These are phyloP conservation scores for Vicia villosa DNA, from an alignment of 306 rosid species.

Conservation along the genomic window DNA sequence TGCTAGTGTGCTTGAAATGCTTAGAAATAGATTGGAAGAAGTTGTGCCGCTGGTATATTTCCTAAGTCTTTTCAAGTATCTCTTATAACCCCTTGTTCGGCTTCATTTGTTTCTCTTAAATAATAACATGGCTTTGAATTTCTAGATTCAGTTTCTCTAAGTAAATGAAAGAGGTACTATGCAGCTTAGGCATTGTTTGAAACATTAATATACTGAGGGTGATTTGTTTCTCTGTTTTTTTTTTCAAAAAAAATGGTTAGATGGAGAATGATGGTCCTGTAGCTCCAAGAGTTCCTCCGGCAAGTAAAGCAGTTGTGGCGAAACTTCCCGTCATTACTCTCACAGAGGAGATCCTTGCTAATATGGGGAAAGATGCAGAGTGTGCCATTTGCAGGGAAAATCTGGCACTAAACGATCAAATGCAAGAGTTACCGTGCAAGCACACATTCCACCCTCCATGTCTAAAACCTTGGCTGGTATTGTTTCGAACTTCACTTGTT, in stretches of 20 bases:
- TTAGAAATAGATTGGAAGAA: conserved; percentile 64
- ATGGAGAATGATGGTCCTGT: conserved; percentile 51
- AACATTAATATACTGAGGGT: conserved; percentile 10
- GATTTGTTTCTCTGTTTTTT: background rate
- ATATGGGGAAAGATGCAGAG: conserved; percentile 72
- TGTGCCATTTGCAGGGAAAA: conserved; percentile 93
- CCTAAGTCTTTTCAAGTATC: conserved; percentile 15
- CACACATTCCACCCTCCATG: conserved; percentile 96
- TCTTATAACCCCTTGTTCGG: background rate
- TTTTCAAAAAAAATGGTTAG: conserved; percentile 27
- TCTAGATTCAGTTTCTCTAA: conserved; percentile 25
- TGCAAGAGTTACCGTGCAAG: conserved; percentile 98
- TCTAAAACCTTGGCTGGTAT: conserved; percentile 98
- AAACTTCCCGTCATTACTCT: conserved; percentile 78
- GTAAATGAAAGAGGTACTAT: conserved; percentile 14
- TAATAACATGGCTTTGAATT: conserved; percentile 23
- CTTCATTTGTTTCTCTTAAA: background rate
- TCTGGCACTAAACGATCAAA: conserved; percentile 70
- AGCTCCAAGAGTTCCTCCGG: conserved; percentile 84
- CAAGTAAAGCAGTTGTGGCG: conserved; percentile 90
- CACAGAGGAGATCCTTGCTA: conserved; percentile 66
- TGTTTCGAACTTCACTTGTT: conserved; percentile 6
- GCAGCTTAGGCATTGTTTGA: conserved; percentile 36
- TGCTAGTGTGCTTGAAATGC: conserved; percentile 60
- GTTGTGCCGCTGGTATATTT: conserved; percentile 63